A percentile compares a stretch with the other conserved stretches of the same genome.
Evolutionary conservation across 495 filamentous ascomycete genomes (phyloP).

Genomic region (Annulohypoxylon stygium): DNA sequence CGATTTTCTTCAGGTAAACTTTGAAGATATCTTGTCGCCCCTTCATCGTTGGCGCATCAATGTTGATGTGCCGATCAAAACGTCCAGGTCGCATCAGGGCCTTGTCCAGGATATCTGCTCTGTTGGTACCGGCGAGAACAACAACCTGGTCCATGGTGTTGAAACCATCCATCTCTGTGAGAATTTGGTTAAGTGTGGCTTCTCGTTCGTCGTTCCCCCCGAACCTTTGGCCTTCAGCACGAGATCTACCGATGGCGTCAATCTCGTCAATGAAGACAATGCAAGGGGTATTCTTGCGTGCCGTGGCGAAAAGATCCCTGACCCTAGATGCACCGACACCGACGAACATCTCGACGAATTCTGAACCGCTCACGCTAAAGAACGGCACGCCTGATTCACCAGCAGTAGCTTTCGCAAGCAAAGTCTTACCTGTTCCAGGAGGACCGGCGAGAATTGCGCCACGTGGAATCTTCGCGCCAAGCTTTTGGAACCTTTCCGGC

Average conservation of each 20-base stretch:
- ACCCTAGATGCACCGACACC: slow-evolving; percentile 97
- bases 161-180: slow-evolving; percentile 99
- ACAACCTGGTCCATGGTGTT: slow-evolving; percentile 98
- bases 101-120: slow-evolving; percentile 93
- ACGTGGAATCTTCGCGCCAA: slow-evolving; percentile 97
- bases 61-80: slow-evolving; percentile 94
- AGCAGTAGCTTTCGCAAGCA: slow-evolving; percentile 96
- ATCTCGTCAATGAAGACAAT: slow-evolving; percentile 99
- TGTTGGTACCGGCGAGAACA: slow-evolving; percentile 96
- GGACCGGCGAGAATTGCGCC: slow-evolving; percentile 96
- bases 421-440: slow-evolving; percentile 97
- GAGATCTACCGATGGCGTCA: slow-evolving; percentile 93
- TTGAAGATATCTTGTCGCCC: slow-evolving; percentile 96
- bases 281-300: slow-evolving; percentile 94
- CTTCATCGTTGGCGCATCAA: slow-evolving; percentile 95
- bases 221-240: slow-evolving; percentile 74
- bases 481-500: slow-evolving; percentile 87
- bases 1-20: slow-evolving; percentile 92
- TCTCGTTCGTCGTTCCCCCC: slow-evolving; percentile 98
- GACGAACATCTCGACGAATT: slow-evolving; percentile 99
- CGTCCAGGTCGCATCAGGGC: slow-evolving; percentile 96
- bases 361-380: slow-evolving; percentile 97
- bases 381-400: slow-evolving; percentile 98
- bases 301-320: slow-evolving; percentile 93
- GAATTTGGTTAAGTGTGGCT: slow-evolving; percentile 95